Percentiles rank a stretch among this genome's conserved stretches.
Evolutionary conservation across 129 eudicot species (phyloP).

Genomic region (Saposhnikovia divaricata): DNA sequence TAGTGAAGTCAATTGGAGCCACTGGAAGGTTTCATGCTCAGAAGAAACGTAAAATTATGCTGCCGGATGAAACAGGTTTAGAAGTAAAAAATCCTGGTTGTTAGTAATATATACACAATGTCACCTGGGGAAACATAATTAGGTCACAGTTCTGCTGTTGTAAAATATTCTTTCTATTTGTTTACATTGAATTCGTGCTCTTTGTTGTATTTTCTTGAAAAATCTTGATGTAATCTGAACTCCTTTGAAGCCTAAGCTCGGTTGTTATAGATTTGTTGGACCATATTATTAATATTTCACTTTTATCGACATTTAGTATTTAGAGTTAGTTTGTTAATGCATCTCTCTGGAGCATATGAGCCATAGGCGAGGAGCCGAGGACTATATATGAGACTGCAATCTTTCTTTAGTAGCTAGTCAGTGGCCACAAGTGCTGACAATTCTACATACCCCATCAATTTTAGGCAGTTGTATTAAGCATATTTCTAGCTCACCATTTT

Average conservation of each 20-base stretch:
- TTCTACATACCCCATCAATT: no score
- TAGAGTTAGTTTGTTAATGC: no score
- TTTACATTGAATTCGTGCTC: not conserved
- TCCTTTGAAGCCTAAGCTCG: not conserved
- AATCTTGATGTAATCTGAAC: not conserved
- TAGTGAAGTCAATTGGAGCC: conserved; percentile 10
- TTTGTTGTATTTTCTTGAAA: not conserved
- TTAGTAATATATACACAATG: not conserved
- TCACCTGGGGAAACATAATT: no score
- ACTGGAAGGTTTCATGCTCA: conserved; percentile 9
- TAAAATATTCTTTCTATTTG: not conserved
- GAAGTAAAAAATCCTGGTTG: not conserved
- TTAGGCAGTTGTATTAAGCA: no score
- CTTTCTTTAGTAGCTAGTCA: no score
- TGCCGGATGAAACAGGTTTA: not conserved
- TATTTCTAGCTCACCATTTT: no score
- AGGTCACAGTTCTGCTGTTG: not conserved
- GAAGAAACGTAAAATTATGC: conserved; percentile 23
- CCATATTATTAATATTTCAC: not conserved
- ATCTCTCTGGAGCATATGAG: no score
- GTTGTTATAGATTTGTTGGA: not conserved
- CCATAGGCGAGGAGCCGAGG: no score
- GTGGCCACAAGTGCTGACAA: no score
- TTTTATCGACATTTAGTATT: not conserved
- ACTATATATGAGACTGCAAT: no score